Base-by-base conservation (phyloP, 2,329 filamentous ascomycete genomes). In the Chrysosphaeria jannelii region DNA sequence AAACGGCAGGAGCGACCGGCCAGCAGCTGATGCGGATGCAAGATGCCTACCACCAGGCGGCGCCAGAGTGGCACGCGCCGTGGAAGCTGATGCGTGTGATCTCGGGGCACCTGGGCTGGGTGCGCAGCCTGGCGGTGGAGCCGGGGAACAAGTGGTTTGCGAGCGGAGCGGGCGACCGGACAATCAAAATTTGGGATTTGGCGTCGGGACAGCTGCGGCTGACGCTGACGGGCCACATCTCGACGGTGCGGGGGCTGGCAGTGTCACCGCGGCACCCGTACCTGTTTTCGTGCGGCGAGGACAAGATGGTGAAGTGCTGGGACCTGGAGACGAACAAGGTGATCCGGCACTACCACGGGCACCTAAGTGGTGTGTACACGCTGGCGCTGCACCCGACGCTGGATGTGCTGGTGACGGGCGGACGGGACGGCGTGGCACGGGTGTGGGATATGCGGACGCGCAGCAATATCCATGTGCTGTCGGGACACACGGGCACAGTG, bases 291-390 rank as follows among this genome's bases (percentile, higher is more conserved):
- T 97, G 85, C 38, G 88, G 76, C 28, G 85, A 97, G 45, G 85
- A 97, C 43, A 97, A 97, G 51, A 91, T 91, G 79, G 85, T 97
- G 30, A 97, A 97, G 47, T 97, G 85, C 48, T 97, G 85, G 85
- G 85, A 97, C 48, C 50, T 97, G 33, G 85, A 97, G 45, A 91
- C 81, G n/a, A 97, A 97, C 51, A 91, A 91, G 45, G 85, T 97
- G 29, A 91, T 93, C 39, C 63, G 81, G 19, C 78, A 91, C 45
- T 97, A 93, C 43, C 85, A 97, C 42, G 88, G 88, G 10, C 85
- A 97, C 47, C 51, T 97, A 12, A 89, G 75, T 35, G 85, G 85
- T 31, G 85, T 97, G 4, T 97, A 97, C 46, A 79, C 79, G 1
- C 52, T 97, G 5, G 62, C 72, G 3, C 50, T 97, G n/a, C 85